These are phyloP conservation scores for Tilletiopsis washingtonensis DNA, from an alignment of 1,284 basidiomycete species.

Conservation along the genomic window DNA sequence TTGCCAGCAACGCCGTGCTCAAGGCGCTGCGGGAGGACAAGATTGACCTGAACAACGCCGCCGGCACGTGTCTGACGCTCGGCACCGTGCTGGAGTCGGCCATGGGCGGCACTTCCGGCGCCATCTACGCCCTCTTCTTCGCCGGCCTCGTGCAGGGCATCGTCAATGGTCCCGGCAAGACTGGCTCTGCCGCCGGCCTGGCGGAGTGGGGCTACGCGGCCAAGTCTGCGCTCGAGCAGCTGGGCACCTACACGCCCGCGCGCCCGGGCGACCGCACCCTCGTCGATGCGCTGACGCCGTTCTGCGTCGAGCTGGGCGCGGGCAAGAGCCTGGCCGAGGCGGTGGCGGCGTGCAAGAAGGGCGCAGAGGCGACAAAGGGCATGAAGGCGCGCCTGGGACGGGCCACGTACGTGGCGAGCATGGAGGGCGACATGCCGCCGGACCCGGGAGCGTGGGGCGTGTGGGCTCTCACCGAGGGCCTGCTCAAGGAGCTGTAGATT, in stretches of 20 bases:
- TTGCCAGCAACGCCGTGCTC: slow-evolving; percentile 33
- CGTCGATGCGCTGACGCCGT: slow-evolving; percentile 55
- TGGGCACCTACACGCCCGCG: slow-evolving; percentile 53
- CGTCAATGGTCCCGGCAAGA: slow-evolving; percentile 16
- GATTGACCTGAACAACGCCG: slow-evolving; percentile 35
- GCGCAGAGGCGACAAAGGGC: slow-evolving; percentile 53
- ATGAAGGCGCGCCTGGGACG: slow-evolving; percentile 54
- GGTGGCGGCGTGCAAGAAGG: slow-evolving; percentile 49
- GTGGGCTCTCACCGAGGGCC: slow-evolving; percentile 47
- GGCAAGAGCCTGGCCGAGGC: slow-evolving; percentile 47
- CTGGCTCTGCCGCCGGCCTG: slow-evolving; percentile 16
- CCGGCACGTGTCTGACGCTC: slow-evolving; percentile 38
- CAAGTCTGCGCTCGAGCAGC: slow-evolving; percentile 33
- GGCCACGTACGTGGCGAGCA: slow-evolving; percentile 53
- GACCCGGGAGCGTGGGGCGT: slow-evolving; percentile 58
- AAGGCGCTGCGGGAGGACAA: slow-evolving; percentile 31
- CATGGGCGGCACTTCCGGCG: slow-evolving; percentile 50
- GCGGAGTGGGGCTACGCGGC: slow-evolving; percentile 41
- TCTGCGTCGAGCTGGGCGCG: slow-evolving; percentile 49
- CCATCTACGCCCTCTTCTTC: slow-evolving; percentile 56
- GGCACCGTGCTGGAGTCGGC: slow-evolving; percentile 41
- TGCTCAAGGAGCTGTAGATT: too few relatives aligned
- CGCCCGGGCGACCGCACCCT: slow-evolving; percentile 56
- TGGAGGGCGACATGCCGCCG: slow-evolving; percentile 46
- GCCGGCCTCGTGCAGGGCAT: slow-evolving; percentile 48